These are phyloP conservation scores for Arbutus unedo DNA, from an alignment of 148 eudicot genomes.

Conservation along the genomic window DNA sequence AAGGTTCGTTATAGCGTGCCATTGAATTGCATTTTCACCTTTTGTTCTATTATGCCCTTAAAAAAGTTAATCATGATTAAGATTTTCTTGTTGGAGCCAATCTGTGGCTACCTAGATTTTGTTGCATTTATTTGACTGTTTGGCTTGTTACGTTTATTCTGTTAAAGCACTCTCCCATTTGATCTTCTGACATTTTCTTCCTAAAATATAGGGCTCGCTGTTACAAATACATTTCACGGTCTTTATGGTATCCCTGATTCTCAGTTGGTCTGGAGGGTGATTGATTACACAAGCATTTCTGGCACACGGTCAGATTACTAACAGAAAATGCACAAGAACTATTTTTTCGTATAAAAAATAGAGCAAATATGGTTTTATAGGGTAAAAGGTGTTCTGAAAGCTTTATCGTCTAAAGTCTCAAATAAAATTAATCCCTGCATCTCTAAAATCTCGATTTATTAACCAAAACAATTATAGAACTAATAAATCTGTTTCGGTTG, in stretches of 20 bases:
- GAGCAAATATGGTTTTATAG: not conserved
- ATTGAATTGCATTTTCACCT: slow-evolving; percentile 5
- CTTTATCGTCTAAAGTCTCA: not conserved
- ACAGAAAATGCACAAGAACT: not conserved
- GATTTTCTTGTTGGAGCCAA: not conserved
- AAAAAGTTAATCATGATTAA: too few relatives aligned
- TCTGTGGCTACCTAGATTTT: not conserved
- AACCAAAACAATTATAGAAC: not conserved
- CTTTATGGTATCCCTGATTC: not conserved
- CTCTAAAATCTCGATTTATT: not conserved
- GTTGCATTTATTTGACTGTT: not conserved
- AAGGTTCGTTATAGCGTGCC: slow-evolving; percentile 44
- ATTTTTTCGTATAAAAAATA: not conserved
- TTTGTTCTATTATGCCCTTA: not conserved
- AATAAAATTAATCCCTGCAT: not conserved
- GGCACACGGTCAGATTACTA: not conserved
- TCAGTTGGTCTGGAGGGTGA: not conserved
- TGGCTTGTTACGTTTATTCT: not conserved
- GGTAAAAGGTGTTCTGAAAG: not conserved
- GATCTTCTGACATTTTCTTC: not conserved
- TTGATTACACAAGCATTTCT: not conserved
- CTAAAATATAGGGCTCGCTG: not conserved
- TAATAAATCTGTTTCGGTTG: not conserved
- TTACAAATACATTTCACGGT: not conserved
- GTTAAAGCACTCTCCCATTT: not conserved